Base-by-base conservation (phyloP, 768 basidiomycete genomes). In the Boletus vinaceobasis region DNA sequence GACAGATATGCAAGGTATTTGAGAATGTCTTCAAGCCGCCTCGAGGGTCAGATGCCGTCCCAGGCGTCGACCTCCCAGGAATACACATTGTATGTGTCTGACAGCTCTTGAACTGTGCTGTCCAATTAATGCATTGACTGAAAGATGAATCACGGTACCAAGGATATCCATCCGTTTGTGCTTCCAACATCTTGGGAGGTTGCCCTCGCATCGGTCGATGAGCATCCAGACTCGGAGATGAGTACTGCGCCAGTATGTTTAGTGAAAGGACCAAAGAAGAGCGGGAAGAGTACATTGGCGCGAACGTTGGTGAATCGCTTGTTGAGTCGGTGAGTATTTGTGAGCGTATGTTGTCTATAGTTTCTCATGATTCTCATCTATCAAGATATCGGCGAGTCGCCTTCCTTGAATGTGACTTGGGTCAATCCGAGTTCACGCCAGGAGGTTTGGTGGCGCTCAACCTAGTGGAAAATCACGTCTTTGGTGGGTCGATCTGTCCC, bases 401-500 rank as follows among this genome's bases (percentile, higher is more conserved):
- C 0, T 97, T 83, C 67, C 79, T 99, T 8, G 96, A 98, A 67
- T 91, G 90, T 55, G 96, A 99, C 71, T 62, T 91, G 4, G 96
- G 96, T 17, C 96, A 99, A 71, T 88, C 93, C 4, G 95, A 98
- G 70, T 96, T 98, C 66, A 87, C 88, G 1, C 87, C 91, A 1
- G 86, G 85, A 0, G 96, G 94, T 0, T 80, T 91, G 73, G 88
- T 97, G 13, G 81, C 91, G 0, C 72, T 99, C 29, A 87, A 85
- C 66, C 60, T 96, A 1, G 60, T 97, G 15, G 82, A 86, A 9
- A 65, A 66, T 2, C 85, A 84, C 19, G 58, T 88, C 2, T 84
- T 98, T 36, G 96, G 94, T 91, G 61, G 40, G 57, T 58, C 33
- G 5, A 50, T 29, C 3, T 7, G 26, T 35, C 7, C 2, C 23